Percentiles rank a stretch among this genome's conserved stretches.
Evolutionary conservation across 305 asterid species (phyloP).

Genomic region (Fraxinus ornus): DNA sequence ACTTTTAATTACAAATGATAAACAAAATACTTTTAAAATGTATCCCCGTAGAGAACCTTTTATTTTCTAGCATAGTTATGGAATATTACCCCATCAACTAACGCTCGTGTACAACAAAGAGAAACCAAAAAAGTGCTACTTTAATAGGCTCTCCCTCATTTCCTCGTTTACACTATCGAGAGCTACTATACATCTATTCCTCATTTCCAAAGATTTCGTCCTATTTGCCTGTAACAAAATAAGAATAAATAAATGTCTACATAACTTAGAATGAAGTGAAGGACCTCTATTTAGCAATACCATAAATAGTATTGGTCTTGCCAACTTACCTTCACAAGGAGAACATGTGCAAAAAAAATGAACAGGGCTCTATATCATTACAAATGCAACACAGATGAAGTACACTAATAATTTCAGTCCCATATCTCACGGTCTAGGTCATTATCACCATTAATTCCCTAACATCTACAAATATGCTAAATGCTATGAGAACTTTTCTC

Average conservation of each 20-base stretch:
- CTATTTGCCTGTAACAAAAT: conserved; percentile 51
- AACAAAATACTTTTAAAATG: too few species aligned
- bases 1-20: too few species aligned
- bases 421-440: not conserved
- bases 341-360: not conserved
- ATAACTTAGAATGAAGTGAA: not conserved
- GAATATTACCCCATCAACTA: not conserved
- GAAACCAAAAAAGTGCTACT: not conserved
- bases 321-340: not conserved
- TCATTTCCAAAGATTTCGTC: conserved; percentile 58
- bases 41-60: too few species aligned
- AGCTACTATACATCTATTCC: conserved; percentile 64
- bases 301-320: conserved; percentile 1
- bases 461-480: not conserved
- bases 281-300: not conserved
- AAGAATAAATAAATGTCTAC: not conserved
- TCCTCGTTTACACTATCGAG: conserved; percentile 40
- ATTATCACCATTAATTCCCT: not conserved
- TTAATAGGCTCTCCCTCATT: too few species aligned
- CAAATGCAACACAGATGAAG: not conserved
- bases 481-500: not conserved
- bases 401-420: not conserved
- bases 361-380: not conserved
- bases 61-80: too few species aligned
- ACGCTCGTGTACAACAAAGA: not conserved